Evolutionary conservation across 2,329 filamentous ascomycete species (phyloP).

Genomic region (Clonostachys rosea): DNA sequence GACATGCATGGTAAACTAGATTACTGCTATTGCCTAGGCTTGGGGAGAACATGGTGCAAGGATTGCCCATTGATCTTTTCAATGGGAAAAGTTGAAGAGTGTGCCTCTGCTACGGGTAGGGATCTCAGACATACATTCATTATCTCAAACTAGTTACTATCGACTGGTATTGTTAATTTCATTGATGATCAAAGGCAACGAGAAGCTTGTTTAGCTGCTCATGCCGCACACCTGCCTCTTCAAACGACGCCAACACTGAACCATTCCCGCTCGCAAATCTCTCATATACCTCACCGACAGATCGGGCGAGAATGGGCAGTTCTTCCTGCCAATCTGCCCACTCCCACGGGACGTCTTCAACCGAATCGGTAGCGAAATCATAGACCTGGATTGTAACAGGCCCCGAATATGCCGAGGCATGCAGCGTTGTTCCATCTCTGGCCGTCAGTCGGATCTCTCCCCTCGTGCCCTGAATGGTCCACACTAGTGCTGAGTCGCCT

Average conservation of each 20-base stretch:
- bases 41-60: too few relatives aligned
- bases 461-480: slow-evolving; percentile 45
- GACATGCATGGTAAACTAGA: too few relatives aligned
- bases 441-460: slow-evolving; percentile 40
- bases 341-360: slow-evolving; percentile 34
- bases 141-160: too few relatives aligned
- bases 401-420: slow-evolving; percentile 24
- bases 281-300: slow-evolving; percentile 53
- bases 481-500: slow-evolving; percentile 36
- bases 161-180: too few relatives aligned
- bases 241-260: slow-evolving; percentile 25
- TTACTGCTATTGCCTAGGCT: too few relatives aligned
- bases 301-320: slow-evolving; percentile 35
- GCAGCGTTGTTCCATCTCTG: slow-evolving; percentile 14
- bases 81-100: too few relatives aligned
- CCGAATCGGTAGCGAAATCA: slow-evolving; percentile 36
- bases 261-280: slow-evolving; percentile 32
- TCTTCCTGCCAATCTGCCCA: slow-evolving; percentile 42
- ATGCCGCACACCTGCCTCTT: slow-evolving; percentile 38
- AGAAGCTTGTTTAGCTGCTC: slow-evolving; percentile 33
- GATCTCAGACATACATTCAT: too few relatives aligned
- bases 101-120: too few relatives aligned
- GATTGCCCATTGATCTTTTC: too few relatives aligned
- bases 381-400: slow-evolving; percentile 44
- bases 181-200: neutral